Conservation (phyloP, 2,329 filamentous ascomycete genomes). For the Stemphylium beticola region DNA sequence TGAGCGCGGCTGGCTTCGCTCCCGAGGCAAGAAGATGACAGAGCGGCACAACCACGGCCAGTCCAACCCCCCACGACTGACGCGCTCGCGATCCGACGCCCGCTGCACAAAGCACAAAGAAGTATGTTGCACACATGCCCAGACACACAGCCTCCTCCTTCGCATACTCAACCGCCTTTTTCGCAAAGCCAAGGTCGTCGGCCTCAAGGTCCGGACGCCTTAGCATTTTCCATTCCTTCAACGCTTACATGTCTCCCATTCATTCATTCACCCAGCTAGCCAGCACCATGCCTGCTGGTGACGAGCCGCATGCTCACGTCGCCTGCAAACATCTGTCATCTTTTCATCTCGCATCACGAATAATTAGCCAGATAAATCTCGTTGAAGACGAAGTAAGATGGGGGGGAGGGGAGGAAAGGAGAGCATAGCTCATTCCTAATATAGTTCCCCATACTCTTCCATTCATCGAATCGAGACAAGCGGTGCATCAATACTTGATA, state of each 20-base stretch:
- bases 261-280: background rate
- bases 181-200: background rate
- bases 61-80: constrained; percentile 8
- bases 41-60: constrained; percentile 15
- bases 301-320: too few relatives aligned
- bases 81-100: constrained; percentile 9
- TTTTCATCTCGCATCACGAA: too few relatives aligned
- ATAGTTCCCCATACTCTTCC: background rate
- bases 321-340: too few relatives aligned
- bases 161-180: background rate
- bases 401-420: too few relatives aligned
- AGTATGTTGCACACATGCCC: constrained; percentile 15
- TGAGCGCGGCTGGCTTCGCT: constrained; percentile 16
- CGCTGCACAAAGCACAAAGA: constrained; percentile 11
- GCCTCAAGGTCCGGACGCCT: background rate
- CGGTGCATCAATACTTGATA: constrained; percentile 7
- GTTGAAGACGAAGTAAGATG: too few relatives aligned
- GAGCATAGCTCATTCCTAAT: background rate
- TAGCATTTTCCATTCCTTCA: too few relatives aligned
- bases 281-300: too few relatives aligned
- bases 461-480: background rate
- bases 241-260: too few relatives aligned
- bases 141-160: constrained; percentile 22
- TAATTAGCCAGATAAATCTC: too few relatives aligned
- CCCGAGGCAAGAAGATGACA: background rate